phyloP scores from a whole-genome alignment of 2,329 filamentous ascomycete species.

The Pestalotiopsis sp. region DNA sequence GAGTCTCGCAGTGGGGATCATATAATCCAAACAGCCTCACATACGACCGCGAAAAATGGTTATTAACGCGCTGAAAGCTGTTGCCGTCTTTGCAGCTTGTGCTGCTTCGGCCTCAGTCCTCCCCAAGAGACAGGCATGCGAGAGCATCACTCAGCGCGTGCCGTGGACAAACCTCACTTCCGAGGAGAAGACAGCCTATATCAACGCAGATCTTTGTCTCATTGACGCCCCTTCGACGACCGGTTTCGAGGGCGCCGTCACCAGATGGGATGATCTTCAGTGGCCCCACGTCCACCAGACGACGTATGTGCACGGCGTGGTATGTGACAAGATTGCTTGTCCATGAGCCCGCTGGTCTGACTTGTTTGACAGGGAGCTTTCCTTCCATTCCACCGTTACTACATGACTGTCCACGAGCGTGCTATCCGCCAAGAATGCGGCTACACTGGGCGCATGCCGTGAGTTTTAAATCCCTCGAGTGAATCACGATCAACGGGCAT shows the following conservation, averaged over 20 bases:
- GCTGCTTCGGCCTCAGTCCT: background rate
- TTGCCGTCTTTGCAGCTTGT: background rate
- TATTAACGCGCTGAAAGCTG: background rate
- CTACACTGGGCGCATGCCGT: slow-evolving; percentile 20
- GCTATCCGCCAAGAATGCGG: slow-evolving; percentile 8
- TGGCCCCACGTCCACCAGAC: slow-evolving; percentile 5
- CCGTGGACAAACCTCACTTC: slow-evolving; percentile 1
- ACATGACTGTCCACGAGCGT: slow-evolving; percentile 8
- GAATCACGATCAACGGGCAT: background rate
- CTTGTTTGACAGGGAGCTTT: slow-evolving; percentile 22
- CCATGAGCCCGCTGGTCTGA: background rate
- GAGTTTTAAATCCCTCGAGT: background rate
- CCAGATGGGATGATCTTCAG: slow-evolving; percentile 3
- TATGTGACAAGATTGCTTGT: too few species aligned
- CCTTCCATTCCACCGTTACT: slow-evolving; percentile 37
- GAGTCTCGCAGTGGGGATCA: too few species aligned
- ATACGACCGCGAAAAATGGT: background rate
- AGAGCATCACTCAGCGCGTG: background rate
- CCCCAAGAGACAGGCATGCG: background rate
- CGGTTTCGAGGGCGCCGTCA: background rate
- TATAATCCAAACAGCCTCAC: too few species aligned
- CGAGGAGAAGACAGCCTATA: background rate
- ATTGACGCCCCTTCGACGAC: background rate
- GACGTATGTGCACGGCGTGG: background rate
- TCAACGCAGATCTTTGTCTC: slow-evolving; percentile 8